Conservation (phyloP, 345 rosid genomes). For the Sonneratia caseolaris region DNA sequence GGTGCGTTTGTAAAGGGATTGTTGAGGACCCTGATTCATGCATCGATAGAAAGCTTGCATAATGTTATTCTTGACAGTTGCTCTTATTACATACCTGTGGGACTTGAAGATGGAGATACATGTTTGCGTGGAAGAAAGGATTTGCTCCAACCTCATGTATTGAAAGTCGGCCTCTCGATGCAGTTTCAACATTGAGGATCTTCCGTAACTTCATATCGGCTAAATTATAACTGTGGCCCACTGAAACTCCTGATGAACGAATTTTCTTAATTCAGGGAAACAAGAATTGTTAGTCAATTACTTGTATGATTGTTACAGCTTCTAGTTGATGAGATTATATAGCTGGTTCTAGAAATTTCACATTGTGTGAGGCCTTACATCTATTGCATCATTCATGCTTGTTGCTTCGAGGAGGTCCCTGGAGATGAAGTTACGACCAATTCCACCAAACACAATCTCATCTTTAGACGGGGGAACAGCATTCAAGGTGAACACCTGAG, state of each 20-base stretch:
- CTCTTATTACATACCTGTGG: conserved; percentile 26
- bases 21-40: conserved; percentile 23
- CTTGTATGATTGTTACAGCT: background rate
- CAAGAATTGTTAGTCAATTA: background rate
- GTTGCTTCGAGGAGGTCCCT: conserved; percentile 53
- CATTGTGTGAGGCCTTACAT: conserved; percentile 15
- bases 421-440: conserved; percentile 46
- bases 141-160: conserved; percentile 28
- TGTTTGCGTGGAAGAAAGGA: conserved; percentile 61
- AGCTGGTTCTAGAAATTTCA: conserved; percentile 1
- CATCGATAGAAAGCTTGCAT: background rate
- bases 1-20: conserved; percentile 35
- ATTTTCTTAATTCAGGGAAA: conserved; percentile 23
- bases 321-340: background rate
- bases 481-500: conserved; percentile 44
- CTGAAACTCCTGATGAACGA: conserved; percentile 32
- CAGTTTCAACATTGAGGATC: conserved; percentile 44
- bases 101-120: conserved; percentile 50
- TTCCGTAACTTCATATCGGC: conserved; percentile 20
- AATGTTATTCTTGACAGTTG: background rate
- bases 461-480: conserved; percentile 43
- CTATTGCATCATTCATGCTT: conserved; percentile 32
- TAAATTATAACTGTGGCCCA: conserved; percentile 57
- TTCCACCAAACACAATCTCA: conserved; percentile 37
- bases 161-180: conserved; percentile 41